These are phyloP conservation scores for Pseudonitzschia pungens DNA, from an alignment of 108 stramenopile genomes.

Conservation along the genomic window DNA sequence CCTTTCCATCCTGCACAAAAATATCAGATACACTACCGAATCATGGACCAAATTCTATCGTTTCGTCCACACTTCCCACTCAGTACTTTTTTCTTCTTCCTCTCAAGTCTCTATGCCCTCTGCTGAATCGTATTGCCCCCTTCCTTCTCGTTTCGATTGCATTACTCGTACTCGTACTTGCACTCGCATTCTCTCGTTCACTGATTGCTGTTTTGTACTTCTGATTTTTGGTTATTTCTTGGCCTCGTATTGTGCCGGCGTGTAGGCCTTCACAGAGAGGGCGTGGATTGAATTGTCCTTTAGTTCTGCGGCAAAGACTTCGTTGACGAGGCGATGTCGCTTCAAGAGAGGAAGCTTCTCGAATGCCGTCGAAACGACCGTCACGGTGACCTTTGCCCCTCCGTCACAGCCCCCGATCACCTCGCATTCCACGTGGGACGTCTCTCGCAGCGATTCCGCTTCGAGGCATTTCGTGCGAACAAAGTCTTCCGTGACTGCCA, in stretches of 20 bases:
- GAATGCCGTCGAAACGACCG: constrained; percentile 36
- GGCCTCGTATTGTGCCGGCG: constrained; percentile 69
- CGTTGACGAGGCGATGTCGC: constrained; percentile 77
- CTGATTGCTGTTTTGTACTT: too few relatives aligned
- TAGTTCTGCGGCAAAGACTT: constrained; percentile 53
- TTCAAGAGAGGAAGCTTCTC: constrained; percentile 62
- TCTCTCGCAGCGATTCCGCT: background rate
- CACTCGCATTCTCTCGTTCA: too few relatives aligned
- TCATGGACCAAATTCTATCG: too few relatives aligned
- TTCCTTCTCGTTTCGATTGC: too few relatives aligned
- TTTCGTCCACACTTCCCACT: too few relatives aligned
- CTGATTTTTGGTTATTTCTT: too few relatives aligned
- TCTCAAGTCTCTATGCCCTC: too few relatives aligned
- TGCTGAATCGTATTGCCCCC: too few relatives aligned
- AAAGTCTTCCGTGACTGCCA: background rate
- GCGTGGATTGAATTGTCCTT: constrained; percentile 64
- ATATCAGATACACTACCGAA: too few relatives aligned
- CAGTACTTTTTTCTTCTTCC: too few relatives aligned
- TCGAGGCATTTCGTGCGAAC: background rate
- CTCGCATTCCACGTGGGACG: constrained; percentile 25
- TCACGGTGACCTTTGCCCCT: constrained; percentile 33
- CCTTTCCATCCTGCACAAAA: too few relatives aligned
- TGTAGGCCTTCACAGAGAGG: constrained; percentile 78
- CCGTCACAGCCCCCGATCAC: constrained; percentile 24
- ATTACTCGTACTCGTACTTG: too few relatives aligned